Conservation (phyloP, 352 stramenopile species). For the Phytophthora palmivora region DNA sequence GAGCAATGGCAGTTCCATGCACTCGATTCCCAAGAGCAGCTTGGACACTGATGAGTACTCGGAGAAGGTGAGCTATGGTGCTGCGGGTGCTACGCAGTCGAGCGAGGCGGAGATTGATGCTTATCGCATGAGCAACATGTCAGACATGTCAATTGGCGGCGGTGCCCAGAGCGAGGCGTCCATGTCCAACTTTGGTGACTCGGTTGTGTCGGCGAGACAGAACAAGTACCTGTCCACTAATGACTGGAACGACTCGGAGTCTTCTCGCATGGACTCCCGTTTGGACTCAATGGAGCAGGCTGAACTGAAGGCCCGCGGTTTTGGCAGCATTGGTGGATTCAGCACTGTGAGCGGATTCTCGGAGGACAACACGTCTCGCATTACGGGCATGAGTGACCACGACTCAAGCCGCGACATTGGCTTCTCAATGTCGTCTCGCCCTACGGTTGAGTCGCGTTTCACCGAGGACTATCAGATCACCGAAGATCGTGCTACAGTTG, state of each 20-base stretch:
- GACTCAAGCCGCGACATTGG: slow-evolving; percentile 50
- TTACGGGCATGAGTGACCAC: slow-evolving; percentile 32
- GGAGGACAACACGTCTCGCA: slow-evolving; percentile 30
- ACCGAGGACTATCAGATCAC: slow-evolving; percentile 32
- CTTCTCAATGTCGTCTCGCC: slow-evolving; percentile 47
- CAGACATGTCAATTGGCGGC: slow-evolving; percentile 49
- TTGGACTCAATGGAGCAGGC: slow-evolving; percentile 45
- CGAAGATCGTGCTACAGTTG: slow-evolving; percentile 21
- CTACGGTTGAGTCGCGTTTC: slow-evolving; percentile 34
- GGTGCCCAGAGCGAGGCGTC: slow-evolving; percentile 48
- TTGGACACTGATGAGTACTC: slow-evolving; percentile 38
- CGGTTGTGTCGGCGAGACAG: slow-evolving; percentile 44
- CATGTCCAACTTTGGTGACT: slow-evolving; percentile 67
- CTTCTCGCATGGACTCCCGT: slow-evolving; percentile 46
- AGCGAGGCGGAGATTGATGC: slow-evolving; percentile 32
- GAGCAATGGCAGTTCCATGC: slow-evolving; percentile 32
- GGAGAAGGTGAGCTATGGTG: slow-evolving; percentile 42
- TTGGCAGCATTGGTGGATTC: slow-evolving; percentile 45
- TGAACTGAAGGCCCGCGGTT: slow-evolving; percentile 36
- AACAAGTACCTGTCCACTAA: slow-evolving; percentile 52
- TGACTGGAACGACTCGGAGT: slow-evolving; percentile 61
- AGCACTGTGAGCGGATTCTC: slow-evolving; percentile 51
- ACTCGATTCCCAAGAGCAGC: slow-evolving; percentile 31
- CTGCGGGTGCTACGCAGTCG: slow-evolving; percentile 6
- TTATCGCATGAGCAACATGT: slow-evolving; percentile 47